Conservation (phyloP, 1,139 yeast genomes). For the Candida anutae region DNA sequence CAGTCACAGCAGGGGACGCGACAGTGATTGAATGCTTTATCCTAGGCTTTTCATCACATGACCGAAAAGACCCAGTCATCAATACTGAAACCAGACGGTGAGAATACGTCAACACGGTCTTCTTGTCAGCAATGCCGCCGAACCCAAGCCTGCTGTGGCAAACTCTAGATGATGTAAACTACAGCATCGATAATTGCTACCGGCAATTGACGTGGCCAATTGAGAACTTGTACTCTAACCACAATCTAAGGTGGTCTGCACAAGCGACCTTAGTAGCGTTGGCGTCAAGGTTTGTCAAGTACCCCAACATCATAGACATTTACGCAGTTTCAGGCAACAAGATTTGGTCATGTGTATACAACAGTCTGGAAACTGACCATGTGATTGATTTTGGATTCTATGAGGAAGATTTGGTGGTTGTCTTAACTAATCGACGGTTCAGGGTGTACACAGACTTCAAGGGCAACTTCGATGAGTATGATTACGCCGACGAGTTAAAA, state of each 20-base stretch:
- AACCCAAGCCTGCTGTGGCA: conserved; percentile 57
- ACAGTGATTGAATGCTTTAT: too few species aligned
- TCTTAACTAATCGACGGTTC: conserved; percentile 48
- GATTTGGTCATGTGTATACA: conserved; percentile 42
- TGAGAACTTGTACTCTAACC: conserved; percentile 22
- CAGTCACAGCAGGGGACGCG: too few species aligned
- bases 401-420: conserved; percentile 55
- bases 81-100: too few species aligned
- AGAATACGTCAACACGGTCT: too few species aligned
- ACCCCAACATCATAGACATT: conserved; percentile 37
- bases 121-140: conserved; percentile 8
- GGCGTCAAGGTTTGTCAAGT: conserved; percentile 24
- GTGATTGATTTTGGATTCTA: conserved; percentile 49
- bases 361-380: conserved; percentile 47
- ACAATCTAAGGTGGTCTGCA: conserved; percentile 21
- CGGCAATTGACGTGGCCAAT: conserved; percentile 30
- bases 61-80: too few species aligned
- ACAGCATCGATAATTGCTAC: conserved; percentile 42
- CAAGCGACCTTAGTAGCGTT: conserved; percentile 29
- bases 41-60: too few species aligned
- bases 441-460: conserved; percentile 64
- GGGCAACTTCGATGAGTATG: conserved; percentile 52
- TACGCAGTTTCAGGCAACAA: conserved; percentile 48
- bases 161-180: conserved; percentile 52
- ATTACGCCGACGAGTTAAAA: conserved; percentile 26